Conservation (phyloP, 768 basidiomycete genomes). For the Ramaria sp. region DNA sequence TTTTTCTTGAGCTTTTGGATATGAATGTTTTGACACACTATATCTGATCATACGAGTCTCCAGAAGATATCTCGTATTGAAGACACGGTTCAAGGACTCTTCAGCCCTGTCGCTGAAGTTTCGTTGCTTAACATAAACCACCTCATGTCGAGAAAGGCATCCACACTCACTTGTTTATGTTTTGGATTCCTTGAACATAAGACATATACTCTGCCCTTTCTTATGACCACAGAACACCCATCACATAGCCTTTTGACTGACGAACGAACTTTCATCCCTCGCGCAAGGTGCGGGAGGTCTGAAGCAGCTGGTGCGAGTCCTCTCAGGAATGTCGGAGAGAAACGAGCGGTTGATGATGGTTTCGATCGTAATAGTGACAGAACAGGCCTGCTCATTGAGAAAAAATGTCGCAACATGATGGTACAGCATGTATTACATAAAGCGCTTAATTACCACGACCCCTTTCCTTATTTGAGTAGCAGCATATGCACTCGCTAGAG, state of each 20-base stretch:
- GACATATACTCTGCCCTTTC: conserved; percentile 88
- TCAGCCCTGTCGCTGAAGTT: conserved; percentile 53
- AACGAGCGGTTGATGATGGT: conserved; percentile 13
- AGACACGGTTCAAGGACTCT: not conserved
- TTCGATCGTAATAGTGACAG: conserved; percentile 34
- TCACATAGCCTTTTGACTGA: conserved; percentile 94
- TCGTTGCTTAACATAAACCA: conserved; percentile 8
- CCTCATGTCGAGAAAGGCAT: not conserved
- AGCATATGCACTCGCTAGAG: conserved; percentile 4
- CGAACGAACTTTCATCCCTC: conserved; percentile 94
- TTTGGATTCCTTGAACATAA: conserved; percentile 92
- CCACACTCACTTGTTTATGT: conserved; percentile 77
- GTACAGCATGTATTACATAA: not conserved
- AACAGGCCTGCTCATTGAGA: conserved; percentile 53
- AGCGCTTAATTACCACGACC: not conserved
- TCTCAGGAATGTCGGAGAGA: conserved; percentile 18
- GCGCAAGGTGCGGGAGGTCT: conserved; percentile 24
- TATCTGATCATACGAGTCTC: not conserved
- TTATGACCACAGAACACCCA: conserved; percentile 77
- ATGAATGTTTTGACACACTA: not conserved
- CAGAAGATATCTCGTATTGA: not conserved
- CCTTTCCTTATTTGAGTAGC: not conserved
- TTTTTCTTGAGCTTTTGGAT: not conserved
- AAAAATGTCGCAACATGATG: conserved; percentile 54
- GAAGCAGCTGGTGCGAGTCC: conserved; percentile 15